Base-by-base conservation (phyloP, 73 alveolate genomes). In the Tetrahymena borealis region DNA sequence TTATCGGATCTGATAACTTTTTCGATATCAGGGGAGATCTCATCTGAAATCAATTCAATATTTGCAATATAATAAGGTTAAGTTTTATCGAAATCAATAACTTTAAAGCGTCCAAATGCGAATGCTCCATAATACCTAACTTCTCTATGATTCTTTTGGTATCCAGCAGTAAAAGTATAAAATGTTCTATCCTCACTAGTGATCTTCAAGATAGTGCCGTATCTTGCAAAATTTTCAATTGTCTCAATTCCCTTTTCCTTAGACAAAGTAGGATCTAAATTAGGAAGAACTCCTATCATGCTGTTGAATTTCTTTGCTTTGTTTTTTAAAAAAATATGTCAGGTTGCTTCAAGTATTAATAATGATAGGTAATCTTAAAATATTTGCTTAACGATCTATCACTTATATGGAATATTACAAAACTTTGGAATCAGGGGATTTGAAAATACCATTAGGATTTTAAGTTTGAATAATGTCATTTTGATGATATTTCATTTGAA, bases 361-460 rank as follows among this genome's bases (percentile, higher is more conserved):
- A 32, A 60, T 60, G 0, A 60, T 24, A 60, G 37, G 16, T 18
- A 41, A 7, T 41, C 18, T 24, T 60, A 60, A 60, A 18, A 35
- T 24, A 20, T 60, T 24, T 24, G 28, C 36, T 7, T 12, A 42
- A n/a, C 6, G 35, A 16, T 20, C 5, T 18, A 3, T 39, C 33
- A 7, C 20, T 18, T 0, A 91, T 6, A 32, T 91, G 4, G 78
- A 11, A 32, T 91, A 91, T 91, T 78, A 33, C 28, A 28, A 91
- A 12, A 60, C 94, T 60, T 91, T 91, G 33, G 91, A 39, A 18
- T 91, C 78, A 0, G 78, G 35, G 8, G 78, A 36, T 7, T 60
- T 78, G 15, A 91, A 36, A 20, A 85, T 91, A 4, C 94, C 94
- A 43, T 43, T 60, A 13, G 33, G 85, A 91, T 78, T 43, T 28